Conservation (phyloP, 2,329 filamentous ascomycete genomes). For the Penicillium sp. region DNA sequence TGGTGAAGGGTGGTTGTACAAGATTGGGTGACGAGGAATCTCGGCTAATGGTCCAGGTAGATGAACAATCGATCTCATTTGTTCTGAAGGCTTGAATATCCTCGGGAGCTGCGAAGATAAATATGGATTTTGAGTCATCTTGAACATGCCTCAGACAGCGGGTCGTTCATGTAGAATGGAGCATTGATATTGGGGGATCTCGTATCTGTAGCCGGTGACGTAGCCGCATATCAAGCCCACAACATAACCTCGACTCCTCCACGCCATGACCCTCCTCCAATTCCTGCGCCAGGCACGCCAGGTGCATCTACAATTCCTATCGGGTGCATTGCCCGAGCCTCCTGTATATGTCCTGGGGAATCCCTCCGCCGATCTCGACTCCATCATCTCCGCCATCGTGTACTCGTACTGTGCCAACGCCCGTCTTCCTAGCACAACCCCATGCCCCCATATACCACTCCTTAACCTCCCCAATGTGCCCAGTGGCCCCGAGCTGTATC, state of each 20-base stretch:
- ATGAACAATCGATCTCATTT: background rate
- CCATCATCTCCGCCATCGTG: constrained; percentile 60
- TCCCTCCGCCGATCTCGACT: constrained; percentile 59
- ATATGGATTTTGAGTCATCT: background rate
- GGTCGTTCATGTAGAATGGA: background rate
- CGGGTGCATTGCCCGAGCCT: constrained; percentile 21
- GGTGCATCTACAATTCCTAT: constrained; percentile 28
- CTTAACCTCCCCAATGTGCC: constrained; percentile 54
- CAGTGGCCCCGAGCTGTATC: constrained; percentile 48
- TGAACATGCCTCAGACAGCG: background rate
- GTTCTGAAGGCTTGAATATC: background rate
- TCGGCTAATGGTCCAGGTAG: constrained; percentile 28
- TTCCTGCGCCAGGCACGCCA: constrained; percentile 38
- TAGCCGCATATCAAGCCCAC: background rate
- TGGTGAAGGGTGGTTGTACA: constrained; percentile 31
- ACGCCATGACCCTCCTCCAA: constrained; percentile 32
- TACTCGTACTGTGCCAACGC: constrained; percentile 57
- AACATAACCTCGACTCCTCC: background rate
- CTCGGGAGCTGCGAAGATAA: background rate
- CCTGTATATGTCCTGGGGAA: constrained; percentile 46
- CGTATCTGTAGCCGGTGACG: background rate
- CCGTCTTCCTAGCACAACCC: constrained; percentile 41
- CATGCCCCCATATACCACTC: constrained; percentile 54
- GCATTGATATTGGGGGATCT: background rate
- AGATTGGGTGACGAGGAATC: constrained; percentile 29